Evolutionary conservation across 75 land plant species (phyloP), one percentile per base, ranked within the genome.

Genomic region (Gnetum montanum): DNA sequence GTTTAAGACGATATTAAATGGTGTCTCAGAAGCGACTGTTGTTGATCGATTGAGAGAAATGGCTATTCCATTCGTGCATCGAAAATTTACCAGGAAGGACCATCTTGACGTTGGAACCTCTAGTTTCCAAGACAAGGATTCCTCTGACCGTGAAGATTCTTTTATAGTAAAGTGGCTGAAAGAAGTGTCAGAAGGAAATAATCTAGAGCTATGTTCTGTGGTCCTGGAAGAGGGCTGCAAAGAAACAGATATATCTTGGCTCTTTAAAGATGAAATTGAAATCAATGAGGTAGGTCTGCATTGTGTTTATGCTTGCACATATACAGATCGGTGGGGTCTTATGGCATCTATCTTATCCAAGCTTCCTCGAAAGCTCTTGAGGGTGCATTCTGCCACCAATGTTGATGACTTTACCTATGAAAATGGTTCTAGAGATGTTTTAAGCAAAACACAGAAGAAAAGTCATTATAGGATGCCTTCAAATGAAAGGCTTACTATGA

Each of bases 101-200:
- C 19, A 1, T 12, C 15, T 8, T 33, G 25, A 2, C 26, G 34
- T 44, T 25, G 19, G 23, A 31, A 44, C 48, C 34, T 30, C 58
- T 37, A n/a, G 61, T 8, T 43, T 26, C 57, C 65, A 72, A 35
- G 28, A 33, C 34, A 19, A 22, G 22, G 8, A 38, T 57, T 43
- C 61, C 18, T 47, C 1, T 47, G 59, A 51, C 43, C 19, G 25
- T 60, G 20, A 41, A 28, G 74, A 71, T 15, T 70, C 86, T 26
- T 78, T 71, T 70, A 38, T 95, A 31, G 79, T 79, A n/a, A 75
- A 57, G 62, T 95, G 96, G 96, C 34, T 95, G 66, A 90, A 71
- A 67, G 92, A 86, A 36, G 50, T 72, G 41, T 81, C 92, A 38
- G 35, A 68, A 58, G 59, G 69, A 13, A 85, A 85, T 56, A 63